phyloP scores from a whole-genome alignment of 2,329 filamentous ascomycete genomes.

The Juglanconis juglandina region DNA sequence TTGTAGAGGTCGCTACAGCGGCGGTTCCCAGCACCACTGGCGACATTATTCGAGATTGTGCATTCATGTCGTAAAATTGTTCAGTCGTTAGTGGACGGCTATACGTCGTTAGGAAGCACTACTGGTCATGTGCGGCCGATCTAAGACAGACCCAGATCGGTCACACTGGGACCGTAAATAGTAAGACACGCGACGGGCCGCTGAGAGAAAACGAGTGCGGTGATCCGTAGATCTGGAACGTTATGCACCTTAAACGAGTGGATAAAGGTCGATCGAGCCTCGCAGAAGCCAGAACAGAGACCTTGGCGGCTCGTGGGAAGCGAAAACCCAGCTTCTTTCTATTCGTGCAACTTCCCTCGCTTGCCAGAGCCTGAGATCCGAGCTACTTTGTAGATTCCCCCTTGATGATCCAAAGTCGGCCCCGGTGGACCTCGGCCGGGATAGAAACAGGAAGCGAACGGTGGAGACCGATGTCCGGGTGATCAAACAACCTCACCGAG shows the following conservation, averaged over 20 bases:
- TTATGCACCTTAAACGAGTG: slow-evolving; percentile 11
- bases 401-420: not conserved
- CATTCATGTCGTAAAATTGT: not conserved
- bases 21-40: slow-evolving; percentile 34
- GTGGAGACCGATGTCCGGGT: slow-evolving; percentile 10
- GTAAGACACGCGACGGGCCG: slow-evolving; percentile 12
- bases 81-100: slow-evolving; percentile 5
- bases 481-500: slow-evolving; percentile 3
- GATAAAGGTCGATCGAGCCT: slow-evolving; percentile 17
- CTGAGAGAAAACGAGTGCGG: slow-evolving; percentile 1
- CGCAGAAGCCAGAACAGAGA: slow-evolving; percentile 1
- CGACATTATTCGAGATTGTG: slow-evolving; percentile 22
- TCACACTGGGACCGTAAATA: not conserved
- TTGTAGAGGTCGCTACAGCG: slow-evolving; percentile 36
- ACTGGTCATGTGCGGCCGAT: slow-evolving; percentile 12
- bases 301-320: not conserved
- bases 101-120: slow-evolving; percentile 10
- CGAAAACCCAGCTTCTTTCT: slow-evolving; percentile 11
- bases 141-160: slow-evolving; percentile 5
- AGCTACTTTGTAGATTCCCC: not conserved
- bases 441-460: slow-evolving; percentile 8
- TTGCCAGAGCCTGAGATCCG: not conserved
- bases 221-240: slow-evolving; percentile 17
- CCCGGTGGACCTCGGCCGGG: not conserved
- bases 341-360: slow-evolving; percentile 5